These are phyloP conservation scores for Oleoguttula mirabilis DNA, from an alignment of 495 filamentous ascomycete genomes.

Conservation along the genomic window DNA sequence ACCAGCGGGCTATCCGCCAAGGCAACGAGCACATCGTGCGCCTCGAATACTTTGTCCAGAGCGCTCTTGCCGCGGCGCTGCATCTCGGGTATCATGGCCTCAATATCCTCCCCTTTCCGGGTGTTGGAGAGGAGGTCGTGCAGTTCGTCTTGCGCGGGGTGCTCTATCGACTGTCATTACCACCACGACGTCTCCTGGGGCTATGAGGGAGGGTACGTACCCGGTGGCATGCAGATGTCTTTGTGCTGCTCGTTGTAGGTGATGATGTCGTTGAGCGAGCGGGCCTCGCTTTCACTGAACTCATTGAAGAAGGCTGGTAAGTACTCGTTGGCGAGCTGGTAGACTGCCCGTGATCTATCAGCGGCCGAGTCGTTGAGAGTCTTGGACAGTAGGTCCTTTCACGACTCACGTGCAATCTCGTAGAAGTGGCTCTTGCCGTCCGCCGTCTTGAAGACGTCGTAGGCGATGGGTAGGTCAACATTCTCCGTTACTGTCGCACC, in stretches of 20 bases:
- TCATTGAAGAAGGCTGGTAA: slow-evolving; percentile 7
- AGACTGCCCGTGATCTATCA: slow-evolving; percentile 2
- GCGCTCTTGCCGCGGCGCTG: not conserved
- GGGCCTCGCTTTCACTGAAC: slow-evolving; percentile 3
- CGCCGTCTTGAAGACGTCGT: not conserved
- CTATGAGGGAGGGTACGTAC: not conserved
- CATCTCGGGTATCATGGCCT: not conserved
- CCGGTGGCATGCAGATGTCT: slow-evolving; percentile 3
- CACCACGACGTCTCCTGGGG: not conserved
- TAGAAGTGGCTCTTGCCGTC: slow-evolving; percentile 6
- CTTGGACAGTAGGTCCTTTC: not conserved
- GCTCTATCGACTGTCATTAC: slow-evolving; percentile 3
- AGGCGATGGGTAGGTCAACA: not conserved
- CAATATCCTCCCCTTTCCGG: too few species aligned
- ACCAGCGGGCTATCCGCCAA: slow-evolving; percentile 1
- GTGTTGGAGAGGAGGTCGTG: too few species aligned
- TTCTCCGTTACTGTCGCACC: slow-evolving; percentile 2
- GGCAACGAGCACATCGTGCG: slow-evolving; percentile 3
- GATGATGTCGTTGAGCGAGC: slow-evolving; percentile 11
- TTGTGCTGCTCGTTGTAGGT: slow-evolving; percentile 9
- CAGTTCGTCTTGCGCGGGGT: slow-evolving; percentile 11
- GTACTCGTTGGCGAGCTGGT: slow-evolving; percentile 2
- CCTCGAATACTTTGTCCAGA: too few species aligned
- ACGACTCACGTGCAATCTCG: slow-evolving; percentile 2
- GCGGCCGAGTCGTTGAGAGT: not conserved